Evolutionary conservation across 1,284 basidiomycete genomes (phyloP).

Genomic region (Phellinidium pouzarii): DNA sequence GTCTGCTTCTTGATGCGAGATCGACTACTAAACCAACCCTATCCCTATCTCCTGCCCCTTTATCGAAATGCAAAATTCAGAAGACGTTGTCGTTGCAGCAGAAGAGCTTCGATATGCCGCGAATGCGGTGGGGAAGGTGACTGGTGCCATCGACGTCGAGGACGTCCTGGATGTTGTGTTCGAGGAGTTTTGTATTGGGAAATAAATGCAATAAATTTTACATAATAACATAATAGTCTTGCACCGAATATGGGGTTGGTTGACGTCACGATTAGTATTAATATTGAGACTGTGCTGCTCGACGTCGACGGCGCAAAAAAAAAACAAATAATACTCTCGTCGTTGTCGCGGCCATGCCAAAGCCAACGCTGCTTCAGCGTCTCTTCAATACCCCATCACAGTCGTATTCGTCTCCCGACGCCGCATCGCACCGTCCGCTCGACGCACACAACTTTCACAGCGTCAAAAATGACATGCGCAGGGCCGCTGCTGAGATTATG

Average conservation of each 20-base stretch:
- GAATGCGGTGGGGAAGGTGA: slow-evolving; percentile 71
- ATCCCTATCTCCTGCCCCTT: slow-evolving; percentile 7
- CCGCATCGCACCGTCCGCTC: slow-evolving; percentile 27
- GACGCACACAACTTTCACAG: slow-evolving; percentile 24
- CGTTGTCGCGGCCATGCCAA: slow-evolving; percentile 33
- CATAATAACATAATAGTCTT: too few relatives aligned
- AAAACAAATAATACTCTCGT: too few relatives aligned
- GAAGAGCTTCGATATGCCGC: slow-evolving; percentile 85
- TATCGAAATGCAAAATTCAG: slow-evolving; percentile 17
- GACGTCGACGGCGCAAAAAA: not conserved
- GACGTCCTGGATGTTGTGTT: slow-evolving; percentile 80
- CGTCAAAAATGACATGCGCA: slow-evolving; percentile 19
- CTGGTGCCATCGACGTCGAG: slow-evolving; percentile 68
- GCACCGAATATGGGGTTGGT: not conserved
- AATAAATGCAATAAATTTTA: slow-evolving; percentile 33
- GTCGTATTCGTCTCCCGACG: slow-evolving; percentile 35
- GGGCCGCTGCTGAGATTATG: slow-evolving; percentile 6
- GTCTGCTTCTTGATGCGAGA: not conserved
- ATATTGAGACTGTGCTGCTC: not conserved
- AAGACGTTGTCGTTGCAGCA: slow-evolving; percentile 71
- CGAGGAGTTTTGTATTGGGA: slow-evolving; percentile 81
- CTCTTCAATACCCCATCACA: slow-evolving; percentile 53
- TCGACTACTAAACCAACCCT: too few relatives aligned
- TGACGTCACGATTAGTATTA: not conserved
- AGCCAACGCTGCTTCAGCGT: slow-evolving; percentile 52